These are phyloP conservation scores for Schizosaccharomyces octosporus DNA, from an alignment of 805 yeast genomes.

Conservation along the genomic window DNA sequence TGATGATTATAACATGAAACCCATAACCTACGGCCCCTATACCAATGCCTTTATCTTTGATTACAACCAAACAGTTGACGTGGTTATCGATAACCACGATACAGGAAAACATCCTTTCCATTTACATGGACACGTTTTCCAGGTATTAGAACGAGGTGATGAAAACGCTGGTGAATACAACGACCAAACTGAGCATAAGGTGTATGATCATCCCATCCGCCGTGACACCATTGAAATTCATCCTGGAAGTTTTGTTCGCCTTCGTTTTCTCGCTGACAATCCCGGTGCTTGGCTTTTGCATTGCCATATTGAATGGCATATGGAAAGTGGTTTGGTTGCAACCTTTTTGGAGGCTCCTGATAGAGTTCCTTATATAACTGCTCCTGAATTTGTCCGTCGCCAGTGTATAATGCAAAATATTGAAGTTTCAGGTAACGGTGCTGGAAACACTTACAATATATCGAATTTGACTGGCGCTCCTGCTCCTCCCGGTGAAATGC, in stretches of 20 bases:
- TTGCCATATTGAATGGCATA: slow-evolving; percentile 97
- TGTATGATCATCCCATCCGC: slow-evolving; percentile 53
- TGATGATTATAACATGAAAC: slow-evolving; percentile 23
- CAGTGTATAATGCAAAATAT: slow-evolving; percentile 34
- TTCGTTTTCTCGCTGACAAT: slow-evolving; percentile 75
- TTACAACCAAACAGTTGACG: slow-evolving; percentile 44
- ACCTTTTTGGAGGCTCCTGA: slow-evolving; percentile 64
- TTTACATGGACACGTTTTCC: slow-evolving; percentile 83
- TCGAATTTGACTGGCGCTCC: slow-evolving; percentile 46
- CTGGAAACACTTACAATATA: slow-evolving; percentile 42
- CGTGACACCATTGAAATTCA: slow-evolving; percentile 63
- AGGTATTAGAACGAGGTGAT: slow-evolving; percentile 47
- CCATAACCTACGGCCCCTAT: slow-evolving; percentile 55
- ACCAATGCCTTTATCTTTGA: slow-evolving; percentile 52
- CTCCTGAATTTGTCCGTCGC: slow-evolving; percentile 35
- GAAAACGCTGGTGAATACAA: slow-evolving; percentile 34
- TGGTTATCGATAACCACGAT: slow-evolving; percentile 65
- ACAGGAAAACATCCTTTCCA: slow-evolving; percentile 95
- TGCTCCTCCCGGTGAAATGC: slow-evolving; percentile 23
- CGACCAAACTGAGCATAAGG: slow-evolving; percentile 22
- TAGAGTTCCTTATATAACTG: slow-evolving; percentile 29
- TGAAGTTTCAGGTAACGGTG: slow-evolving; percentile 58
- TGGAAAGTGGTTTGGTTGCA: slow-evolving; percentile 77
- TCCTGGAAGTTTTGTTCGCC: slow-evolving; percentile 63
- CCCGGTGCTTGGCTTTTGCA: slow-evolving; percentile 99